Evolutionary conservation across 495 filamentous ascomycete species (phyloP).

Genomic region (Coniosporium apollinis): DNA sequence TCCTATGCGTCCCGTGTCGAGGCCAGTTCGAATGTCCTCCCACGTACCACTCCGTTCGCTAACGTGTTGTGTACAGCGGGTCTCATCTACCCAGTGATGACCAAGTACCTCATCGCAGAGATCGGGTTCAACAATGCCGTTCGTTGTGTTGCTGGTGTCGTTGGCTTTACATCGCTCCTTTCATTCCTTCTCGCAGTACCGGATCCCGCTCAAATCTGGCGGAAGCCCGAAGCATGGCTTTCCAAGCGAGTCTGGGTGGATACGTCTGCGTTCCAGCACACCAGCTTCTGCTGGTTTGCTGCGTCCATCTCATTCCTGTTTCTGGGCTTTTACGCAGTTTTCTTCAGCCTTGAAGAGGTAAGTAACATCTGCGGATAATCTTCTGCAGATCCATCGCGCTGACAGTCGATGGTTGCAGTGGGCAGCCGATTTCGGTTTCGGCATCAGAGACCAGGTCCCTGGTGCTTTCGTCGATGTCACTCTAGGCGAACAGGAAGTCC

Average conservation of each 20-base stretch:
- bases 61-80: no score
- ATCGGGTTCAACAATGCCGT: conserved; percentile 22
- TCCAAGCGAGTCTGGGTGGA: conserved; percentile 19
- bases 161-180: conserved; percentile 15
- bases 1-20: no score
- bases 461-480: conserved; percentile 2
- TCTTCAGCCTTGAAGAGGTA: conserved; percentile 29
- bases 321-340: conserved; percentile 28
- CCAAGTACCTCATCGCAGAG: conserved; percentile 17
- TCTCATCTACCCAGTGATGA: conserved; percentile 23
- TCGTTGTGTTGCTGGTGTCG: conserved; percentile 15
- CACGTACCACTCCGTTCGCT: no score
- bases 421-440: conserved; percentile 23
- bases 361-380: neutral
- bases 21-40: no score
- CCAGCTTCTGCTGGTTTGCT: conserved; percentile 19
- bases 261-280: conserved; percentile 18
- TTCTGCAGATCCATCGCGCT: no score
- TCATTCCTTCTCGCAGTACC: conserved; percentile 22
- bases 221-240: conserved; percentile 11
- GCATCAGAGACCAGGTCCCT: conserved; percentile 12
- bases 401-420: no score
- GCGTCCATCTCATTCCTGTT: conserved; percentile 23
- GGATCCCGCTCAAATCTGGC: conserved; percentile 13
- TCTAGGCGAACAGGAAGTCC: neutral